Percentiles rank a stretch among this genome's conserved stretches.
These are phyloP conservation scores for Gossypioides kirkii DNA, from an alignment of 345 rosid species.

Conservation along the genomic window DNA sequence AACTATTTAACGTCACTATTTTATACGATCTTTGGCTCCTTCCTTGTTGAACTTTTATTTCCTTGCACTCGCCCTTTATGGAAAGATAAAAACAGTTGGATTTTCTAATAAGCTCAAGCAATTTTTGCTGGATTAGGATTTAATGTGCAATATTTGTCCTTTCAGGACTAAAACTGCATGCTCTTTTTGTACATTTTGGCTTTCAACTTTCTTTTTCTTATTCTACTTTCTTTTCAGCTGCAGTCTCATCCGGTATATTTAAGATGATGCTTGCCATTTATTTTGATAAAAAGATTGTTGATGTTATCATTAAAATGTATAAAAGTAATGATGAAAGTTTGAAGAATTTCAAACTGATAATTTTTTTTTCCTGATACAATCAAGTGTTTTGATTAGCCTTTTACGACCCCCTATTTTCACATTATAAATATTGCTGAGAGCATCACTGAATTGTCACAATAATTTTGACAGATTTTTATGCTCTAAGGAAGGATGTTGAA, in stretches of 20 bases:
- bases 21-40: neutral
- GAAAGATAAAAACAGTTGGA: neutral
- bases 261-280: neutral
- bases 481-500: slow-evolving; percentile 79
- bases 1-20: neutral
- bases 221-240: neutral
- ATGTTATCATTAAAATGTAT: neutral
- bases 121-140: slow-evolving; percentile 1
- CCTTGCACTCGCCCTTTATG: neutral
- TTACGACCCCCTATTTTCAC: neutral
- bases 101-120: neutral
- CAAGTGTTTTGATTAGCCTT: neutral
- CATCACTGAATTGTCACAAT: neutral
- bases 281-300: neutral
- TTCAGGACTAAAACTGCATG: neutral
- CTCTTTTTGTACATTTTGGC: neutral
- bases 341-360: neutral
- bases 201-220: neutral
- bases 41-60: neutral
- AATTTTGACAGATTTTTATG: slow-evolving; percentile 64
- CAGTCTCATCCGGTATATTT: neutral
- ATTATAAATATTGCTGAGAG: neutral
- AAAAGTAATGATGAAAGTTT: neutral
- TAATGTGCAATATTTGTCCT: neutral
- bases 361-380: neutral